phyloP scores from a whole-genome alignment of 768 basidiomycete genomes.

The Collybia sordida region DNA sequence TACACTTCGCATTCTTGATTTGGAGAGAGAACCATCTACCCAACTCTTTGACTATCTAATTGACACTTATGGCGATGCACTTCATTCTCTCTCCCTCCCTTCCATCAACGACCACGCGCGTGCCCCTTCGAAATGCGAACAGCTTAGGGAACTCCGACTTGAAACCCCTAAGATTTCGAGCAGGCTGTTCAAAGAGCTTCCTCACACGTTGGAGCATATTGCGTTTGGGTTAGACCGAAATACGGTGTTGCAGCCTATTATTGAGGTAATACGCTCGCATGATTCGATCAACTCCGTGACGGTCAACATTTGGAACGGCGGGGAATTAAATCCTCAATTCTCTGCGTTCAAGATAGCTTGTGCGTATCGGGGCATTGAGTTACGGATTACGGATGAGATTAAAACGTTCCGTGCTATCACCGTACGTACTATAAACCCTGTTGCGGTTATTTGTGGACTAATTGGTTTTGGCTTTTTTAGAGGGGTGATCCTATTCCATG shows the following conservation, averaged over 20 bases:
- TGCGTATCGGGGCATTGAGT: constrained; percentile 56
- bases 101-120: constrained; percentile 46
- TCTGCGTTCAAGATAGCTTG: constrained; percentile 62
- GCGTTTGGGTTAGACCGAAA: constrained; percentile 62
- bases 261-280: constrained; percentile 51
- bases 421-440: constrained; percentile 37
- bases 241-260: constrained; percentile 50
- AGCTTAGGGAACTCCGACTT: constrained; percentile 53
- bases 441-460: not conserved
- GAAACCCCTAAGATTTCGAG: constrained; percentile 52
- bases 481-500: constrained; percentile 15
- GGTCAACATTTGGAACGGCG: constrained; percentile 54
- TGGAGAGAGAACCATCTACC: constrained; percentile 58
- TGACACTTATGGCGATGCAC: constrained; percentile 42
- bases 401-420: constrained; percentile 49
- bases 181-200: constrained; percentile 46
- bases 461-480: constrained; percentile 5
- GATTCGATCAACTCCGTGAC: constrained; percentile 47
- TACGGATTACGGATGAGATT: constrained; percentile 52
- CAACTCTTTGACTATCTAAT: constrained; percentile 57
- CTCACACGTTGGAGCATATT: constrained; percentile 50
- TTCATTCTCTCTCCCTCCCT: constrained; percentile 60
- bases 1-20: constrained; percentile 52
- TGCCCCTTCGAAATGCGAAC: constrained; percentile 45
- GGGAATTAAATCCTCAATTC: constrained; percentile 48